Conservation (phyloP, 2,329 filamentous ascomycete genomes). For the Lachnellula cervina region DNA sequence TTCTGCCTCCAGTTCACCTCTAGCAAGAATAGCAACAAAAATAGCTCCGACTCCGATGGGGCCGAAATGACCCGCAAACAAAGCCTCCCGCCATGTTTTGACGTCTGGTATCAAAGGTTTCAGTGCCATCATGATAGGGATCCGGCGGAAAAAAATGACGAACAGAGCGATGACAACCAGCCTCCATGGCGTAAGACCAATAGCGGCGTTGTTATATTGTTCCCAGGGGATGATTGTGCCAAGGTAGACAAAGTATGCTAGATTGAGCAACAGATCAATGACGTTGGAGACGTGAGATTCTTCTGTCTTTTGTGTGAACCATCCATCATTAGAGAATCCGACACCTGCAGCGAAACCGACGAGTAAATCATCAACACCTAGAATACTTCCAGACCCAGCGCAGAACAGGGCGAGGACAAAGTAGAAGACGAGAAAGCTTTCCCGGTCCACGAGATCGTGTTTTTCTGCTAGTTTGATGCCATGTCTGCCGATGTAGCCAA, state of each 20-base stretch:
- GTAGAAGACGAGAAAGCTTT: conserved; percentile 98
- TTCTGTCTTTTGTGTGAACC: conserved; percentile 97
- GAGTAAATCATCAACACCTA: conserved; percentile 89
- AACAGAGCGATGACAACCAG: conserved; percentile 90
- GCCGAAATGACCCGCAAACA: conserved; percentile 96
- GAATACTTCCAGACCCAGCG: conserved; percentile 88
- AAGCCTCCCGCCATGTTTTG: conserved; percentile 94
- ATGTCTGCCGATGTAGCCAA: conserved; percentile 88
- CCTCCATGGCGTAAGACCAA: conserved; percentile 81
- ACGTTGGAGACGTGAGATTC: conserved; percentile 99
- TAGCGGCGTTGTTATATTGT: conserved; percentile 69
- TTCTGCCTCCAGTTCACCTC: conserved; percentile 81
- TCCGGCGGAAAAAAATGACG: conserved; percentile 91
- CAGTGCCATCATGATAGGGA: conserved; percentile 86
- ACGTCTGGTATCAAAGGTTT: conserved; percentile 95
- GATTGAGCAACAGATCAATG: conserved; percentile 92
- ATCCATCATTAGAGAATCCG: conserved; percentile 98
- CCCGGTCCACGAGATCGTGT: conserved; percentile 81
- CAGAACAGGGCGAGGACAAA: conserved; percentile 88
- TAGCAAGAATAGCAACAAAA: conserved; percentile 86
- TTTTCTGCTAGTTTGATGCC: conserved; percentile 85
- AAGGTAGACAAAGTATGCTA: conserved; percentile 97
- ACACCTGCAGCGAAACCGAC: conserved; percentile 94
- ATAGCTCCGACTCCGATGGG: conserved; percentile 96
- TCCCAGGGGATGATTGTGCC: conserved; percentile 97